Conservation (phyloP, 257 asterid genomes). For the Osmanthus fragrans region DNA sequence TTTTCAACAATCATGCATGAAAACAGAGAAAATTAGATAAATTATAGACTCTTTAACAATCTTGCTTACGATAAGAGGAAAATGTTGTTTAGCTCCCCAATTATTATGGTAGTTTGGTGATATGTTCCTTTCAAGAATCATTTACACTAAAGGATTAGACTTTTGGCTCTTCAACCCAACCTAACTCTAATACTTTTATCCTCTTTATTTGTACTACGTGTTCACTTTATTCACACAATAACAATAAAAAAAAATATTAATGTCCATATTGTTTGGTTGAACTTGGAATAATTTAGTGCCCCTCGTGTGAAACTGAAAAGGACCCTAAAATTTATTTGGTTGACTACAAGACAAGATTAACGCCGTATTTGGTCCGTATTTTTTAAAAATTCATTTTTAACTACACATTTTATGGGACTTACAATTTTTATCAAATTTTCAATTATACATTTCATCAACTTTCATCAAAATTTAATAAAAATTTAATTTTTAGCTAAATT, state of each 20-base stretch:
- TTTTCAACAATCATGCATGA: background rate
- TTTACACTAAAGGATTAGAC: conserved; percentile 21
- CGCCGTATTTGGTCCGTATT: no score
- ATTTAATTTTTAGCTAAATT: no score
- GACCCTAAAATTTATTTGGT: conserved; percentile 1
- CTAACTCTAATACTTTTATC: conserved; percentile 38
- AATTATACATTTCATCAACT: no score
- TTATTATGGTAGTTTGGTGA: conserved; percentile 50
- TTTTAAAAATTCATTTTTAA: no score
- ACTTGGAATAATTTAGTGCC: conserved; percentile 21
- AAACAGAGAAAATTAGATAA: no score
- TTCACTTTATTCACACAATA: conserved; percentile 12
- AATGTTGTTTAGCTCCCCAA: conserved; percentile 1
- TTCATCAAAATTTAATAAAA: no score
- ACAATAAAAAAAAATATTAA: conserved; percentile 4
- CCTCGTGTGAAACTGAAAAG: conserved; percentile 33
- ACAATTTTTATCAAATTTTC: no score
- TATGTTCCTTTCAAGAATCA: conserved; percentile 51
- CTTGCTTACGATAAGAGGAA: background rate
- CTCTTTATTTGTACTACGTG: conserved; percentile 16
- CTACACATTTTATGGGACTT: no score
- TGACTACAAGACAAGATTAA: background rate
- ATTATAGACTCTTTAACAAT: background rate
- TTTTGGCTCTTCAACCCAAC: conserved; percentile 39
- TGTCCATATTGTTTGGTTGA: conserved; percentile 31